Conservation (phyloP, 2,329 filamentous ascomycete genomes). For the Harringtonia lauricola region DNA sequence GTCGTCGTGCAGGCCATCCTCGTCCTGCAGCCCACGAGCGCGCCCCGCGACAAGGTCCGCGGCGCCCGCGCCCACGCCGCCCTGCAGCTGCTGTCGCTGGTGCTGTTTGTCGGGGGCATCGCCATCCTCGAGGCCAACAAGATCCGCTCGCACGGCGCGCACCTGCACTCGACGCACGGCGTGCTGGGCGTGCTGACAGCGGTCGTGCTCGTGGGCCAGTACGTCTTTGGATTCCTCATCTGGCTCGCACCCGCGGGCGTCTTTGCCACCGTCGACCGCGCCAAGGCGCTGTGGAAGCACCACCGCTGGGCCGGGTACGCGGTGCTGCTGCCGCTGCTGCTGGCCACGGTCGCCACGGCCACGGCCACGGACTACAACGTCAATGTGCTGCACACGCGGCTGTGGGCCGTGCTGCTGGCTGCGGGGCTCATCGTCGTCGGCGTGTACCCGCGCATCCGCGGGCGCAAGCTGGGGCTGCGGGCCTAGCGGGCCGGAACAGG, state of each 20-base stretch:
- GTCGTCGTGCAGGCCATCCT: slow-evolving; percentile 71
- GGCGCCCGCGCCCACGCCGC: slow-evolving; percentile 54
- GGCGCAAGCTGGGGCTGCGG: slow-evolving; percentile 59
- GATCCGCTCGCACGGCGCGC: slow-evolving; percentile 48
- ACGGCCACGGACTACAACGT: slow-evolving; percentile 66
- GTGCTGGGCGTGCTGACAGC: slow-evolving; percentile 73
- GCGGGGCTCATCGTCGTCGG: slow-evolving; percentile 58
- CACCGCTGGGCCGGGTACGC: slow-evolving; percentile 69
- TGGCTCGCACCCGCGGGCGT: slow-evolving; percentile 57
- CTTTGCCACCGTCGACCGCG: slow-evolving; percentile 61
- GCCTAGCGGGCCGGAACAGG: not conserved
- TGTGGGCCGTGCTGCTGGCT: slow-evolving; percentile 65
- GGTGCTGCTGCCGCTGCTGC: slow-evolving; percentile 47
- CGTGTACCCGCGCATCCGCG: slow-evolving; percentile 66
- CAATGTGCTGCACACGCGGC: slow-evolving; percentile 56
- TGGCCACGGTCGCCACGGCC: slow-evolving; percentile 65
- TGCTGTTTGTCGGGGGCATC: slow-evolving; percentile 52
- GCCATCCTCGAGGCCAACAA: slow-evolving; percentile 80
- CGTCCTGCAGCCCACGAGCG: slow-evolving; percentile 78
- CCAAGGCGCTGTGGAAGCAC: slow-evolving; percentile 82
- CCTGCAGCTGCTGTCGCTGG: slow-evolving; percentile 56
- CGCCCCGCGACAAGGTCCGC: slow-evolving; percentile 57
- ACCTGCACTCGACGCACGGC: slow-evolving; percentile 74
- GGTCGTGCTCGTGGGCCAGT: slow-evolving; percentile 59
- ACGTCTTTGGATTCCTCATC: slow-evolving; percentile 70